Evolutionary conservation across 2,329 filamentous ascomycete genomes (phyloP), one percentile per base, ranked within the genome.

Genomic region (Ophiosphaerella herpotricha): DNA sequence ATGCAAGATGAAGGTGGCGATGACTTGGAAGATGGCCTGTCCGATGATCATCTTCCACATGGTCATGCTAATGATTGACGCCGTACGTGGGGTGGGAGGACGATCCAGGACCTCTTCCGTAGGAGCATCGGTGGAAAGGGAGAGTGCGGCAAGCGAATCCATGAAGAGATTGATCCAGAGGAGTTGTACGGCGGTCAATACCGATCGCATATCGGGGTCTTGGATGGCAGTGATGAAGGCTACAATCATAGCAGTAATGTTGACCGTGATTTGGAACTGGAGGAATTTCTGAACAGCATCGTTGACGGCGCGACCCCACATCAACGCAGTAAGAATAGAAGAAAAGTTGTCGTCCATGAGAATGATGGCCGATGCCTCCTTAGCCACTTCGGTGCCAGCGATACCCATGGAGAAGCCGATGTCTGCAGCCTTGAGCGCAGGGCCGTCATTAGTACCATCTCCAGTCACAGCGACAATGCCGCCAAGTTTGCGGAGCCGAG

Each of bases 41-140:
- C 91, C 92, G 40, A 96, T 82, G 56, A 97, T 97, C 93, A 97
- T 97, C 80, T 97, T 97, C 92, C 93, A 69, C 93, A 97, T 97
- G 13, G 88, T 93, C 23, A 88, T 78, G 1, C 90, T 94, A 63
- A 97, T 93, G 5, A 93, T 78, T 1, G 87, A 80, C 4, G 87
- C 86, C 21, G 82, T 86, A 67, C 90, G 91, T 3, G 85, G 82
- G 47, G 89, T 85, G 1, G 89, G 89, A 71, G 90, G 91, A 48
- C 91, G 85, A 61, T 96, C 79, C 42, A 96, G 77, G 26, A 96
- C 86, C 57, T 85, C 87, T 40, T 88, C 86, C 9, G 88, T 88
- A 0, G 91, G 91, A 12, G 90, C 89, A 68, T 96, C 91, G 1
- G 91, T 96, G 1, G 91, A 91, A 42, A 96, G 82, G 8, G 91